Evolutionary conservation across 2,329 filamentous ascomycete genomes (phyloP).

Genomic region (Dactylellina cionopaga): DNA sequence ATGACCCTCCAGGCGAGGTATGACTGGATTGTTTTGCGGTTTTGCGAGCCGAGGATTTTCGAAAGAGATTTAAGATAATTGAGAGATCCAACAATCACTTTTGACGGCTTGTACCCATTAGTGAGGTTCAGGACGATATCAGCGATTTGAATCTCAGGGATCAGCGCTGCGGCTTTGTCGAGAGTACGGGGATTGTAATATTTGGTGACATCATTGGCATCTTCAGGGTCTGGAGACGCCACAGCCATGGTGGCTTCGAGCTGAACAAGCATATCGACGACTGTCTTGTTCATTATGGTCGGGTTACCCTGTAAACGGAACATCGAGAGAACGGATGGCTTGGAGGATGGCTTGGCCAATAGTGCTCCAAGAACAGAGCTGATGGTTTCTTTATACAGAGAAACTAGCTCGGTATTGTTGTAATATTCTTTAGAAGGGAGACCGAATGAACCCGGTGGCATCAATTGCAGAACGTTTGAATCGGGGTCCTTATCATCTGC

Average conservation of each 20-base stretch:
- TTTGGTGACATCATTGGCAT: constrained; percentile 72
- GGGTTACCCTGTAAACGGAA: constrained; percentile 9
- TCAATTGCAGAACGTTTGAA: constrained; percentile 64
- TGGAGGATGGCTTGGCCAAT: constrained; percentile 57
- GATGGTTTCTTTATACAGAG: constrained; percentile 65
- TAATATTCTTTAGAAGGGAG: constrained; percentile 72
- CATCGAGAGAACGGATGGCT: constrained; percentile 8
- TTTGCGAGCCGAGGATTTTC: constrained; percentile 66
- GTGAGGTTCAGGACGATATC: constrained; percentile 66
- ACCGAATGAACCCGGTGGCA: constrained; percentile 65
- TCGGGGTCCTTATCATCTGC: constrained; percentile 69
- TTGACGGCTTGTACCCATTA: constrained; percentile 65
- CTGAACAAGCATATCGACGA: constrained; percentile 64
- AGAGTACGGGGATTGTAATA: constrained; percentile 73
- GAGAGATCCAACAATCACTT: constrained; percentile 70
- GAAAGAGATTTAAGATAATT: constrained; percentile 70
- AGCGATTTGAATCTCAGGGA: constrained; percentile 68
- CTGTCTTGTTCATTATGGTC: constrained; percentile 53
- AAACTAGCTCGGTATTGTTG: constrained; percentile 66
- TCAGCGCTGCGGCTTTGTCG: constrained; percentile 66
- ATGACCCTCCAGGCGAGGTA: constrained; percentile 74
- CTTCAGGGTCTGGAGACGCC: constrained; percentile 69
- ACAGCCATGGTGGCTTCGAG: constrained; percentile 72
- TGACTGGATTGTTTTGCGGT: constrained; percentile 68
- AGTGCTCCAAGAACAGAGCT: constrained; percentile 60